A percentile compares a stretch with the other conserved stretches of the same genome.
Conservation (phyloP, 75 land plant genomes). For the Selaginella tamariscina region DNA sequence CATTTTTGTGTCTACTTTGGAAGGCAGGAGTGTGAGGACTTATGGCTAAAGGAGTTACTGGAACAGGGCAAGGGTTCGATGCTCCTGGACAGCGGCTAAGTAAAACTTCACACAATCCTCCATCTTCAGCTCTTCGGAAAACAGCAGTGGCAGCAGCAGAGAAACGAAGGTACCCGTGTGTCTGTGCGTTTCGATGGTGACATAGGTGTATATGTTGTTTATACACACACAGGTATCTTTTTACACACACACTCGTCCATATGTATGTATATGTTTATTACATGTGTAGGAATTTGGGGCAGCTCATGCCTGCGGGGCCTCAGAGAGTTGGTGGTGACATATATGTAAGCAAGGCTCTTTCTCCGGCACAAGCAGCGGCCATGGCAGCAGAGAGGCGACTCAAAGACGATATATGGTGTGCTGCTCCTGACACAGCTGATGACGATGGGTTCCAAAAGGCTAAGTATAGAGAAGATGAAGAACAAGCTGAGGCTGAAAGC, state of each 20-base stretch:
- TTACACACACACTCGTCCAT: too few relatives aligned
- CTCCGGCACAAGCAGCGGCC: slow-evolving; percentile 93
- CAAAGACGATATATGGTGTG: slow-evolving; percentile 92
- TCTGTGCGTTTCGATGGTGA: too few relatives aligned
- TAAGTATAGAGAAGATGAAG: slow-evolving; percentile 25
- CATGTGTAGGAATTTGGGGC: too few relatives aligned
- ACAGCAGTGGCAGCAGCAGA: slow-evolving; percentile 68
- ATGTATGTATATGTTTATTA: too few relatives aligned
- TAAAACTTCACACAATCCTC: slow-evolving; percentile 52
- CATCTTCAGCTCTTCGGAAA: slow-evolving; percentile 47
- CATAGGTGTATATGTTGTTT: too few relatives aligned
- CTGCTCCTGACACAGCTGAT: slow-evolving; percentile 31
- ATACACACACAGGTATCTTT: too few relatives aligned
- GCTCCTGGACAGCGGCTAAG: slow-evolving; percentile 69
- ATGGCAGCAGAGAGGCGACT: slow-evolving; percentile 94
- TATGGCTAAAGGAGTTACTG: slow-evolving; percentile 64
- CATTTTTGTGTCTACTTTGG: background rate
- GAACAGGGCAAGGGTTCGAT: slow-evolving; percentile 86
- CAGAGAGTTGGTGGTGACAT: slow-evolving; percentile 74
- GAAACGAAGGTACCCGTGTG: too few relatives aligned
- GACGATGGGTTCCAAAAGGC: slow-evolving; percentile 28
- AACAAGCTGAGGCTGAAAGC: background rate
- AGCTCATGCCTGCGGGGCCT: slow-evolving; percentile 70
- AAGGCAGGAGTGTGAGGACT: slow-evolving; percentile 84
- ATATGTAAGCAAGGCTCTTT: slow-evolving; percentile 59